Evolutionary conservation across 1,284 basidiomycete species (phyloP), one percentile per base, ranked within the genome.

Genomic region (Austroboletus rostrupii): DNA sequence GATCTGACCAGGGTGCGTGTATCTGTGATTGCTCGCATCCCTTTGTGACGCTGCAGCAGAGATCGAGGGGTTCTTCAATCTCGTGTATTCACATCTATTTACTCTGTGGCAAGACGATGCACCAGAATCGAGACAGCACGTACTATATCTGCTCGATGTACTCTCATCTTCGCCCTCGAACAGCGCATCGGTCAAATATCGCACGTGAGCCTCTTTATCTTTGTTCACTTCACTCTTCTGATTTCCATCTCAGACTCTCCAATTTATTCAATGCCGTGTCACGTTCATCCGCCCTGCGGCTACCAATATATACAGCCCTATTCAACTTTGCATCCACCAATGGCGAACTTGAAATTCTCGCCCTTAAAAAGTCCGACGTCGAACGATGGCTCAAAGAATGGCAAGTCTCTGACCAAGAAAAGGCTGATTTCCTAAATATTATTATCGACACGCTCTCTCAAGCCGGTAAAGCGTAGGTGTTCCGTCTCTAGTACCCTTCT

Each of bases 231-330:
- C 38, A n/a, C 47, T 44, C 44, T 41, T 21, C 47, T 57, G 33
- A 53, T 43, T 28, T 43, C 28, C 44, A 49, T 49, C 17, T 19
- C 57, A 94, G 92, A 64, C 72, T 96, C 29, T 87, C 90, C 46
- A 94, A 93, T 69, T 72, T 93, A 32, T 95, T 94, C 81, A 95
- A 96, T 67, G 78, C 84, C 17, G 74, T 88, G 20, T 87, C 91
- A 21, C 76, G 82, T 48, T 73, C 72, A 38, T 92, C 91, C 7
- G 63, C 82, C 12, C 72, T 89, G 48, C 83, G 91, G 26, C 70
- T 84, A 40, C 60, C 74, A 13, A 84, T 89, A 41, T 88, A 89
- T 61, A 75, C 75, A 42, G 70, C 82, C 10, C 80, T 96, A 42
- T 70, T 96, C 44, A 71, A 81, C 32, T 70, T 86, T 49, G 81